Evolutionary conservation across 805 yeast species (phyloP).

Genomic region (Deakozyma indianensis): DNA sequence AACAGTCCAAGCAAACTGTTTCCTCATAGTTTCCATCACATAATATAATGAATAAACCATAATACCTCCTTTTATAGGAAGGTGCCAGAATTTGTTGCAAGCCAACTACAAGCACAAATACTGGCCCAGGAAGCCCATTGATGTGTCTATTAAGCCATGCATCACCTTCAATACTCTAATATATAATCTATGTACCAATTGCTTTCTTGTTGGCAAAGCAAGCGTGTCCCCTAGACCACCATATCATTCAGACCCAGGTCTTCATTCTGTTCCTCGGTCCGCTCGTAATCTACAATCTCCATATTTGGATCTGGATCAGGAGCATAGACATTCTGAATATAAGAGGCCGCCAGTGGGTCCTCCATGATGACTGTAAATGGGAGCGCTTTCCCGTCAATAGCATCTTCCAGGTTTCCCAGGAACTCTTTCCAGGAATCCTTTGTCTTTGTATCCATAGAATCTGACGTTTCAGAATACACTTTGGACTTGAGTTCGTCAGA

Average conservation of each 20-base stretch:
- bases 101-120: too few relatives aligned
- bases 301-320: constrained; percentile 97
- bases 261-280: constrained; percentile 82
- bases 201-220: too few relatives aligned
- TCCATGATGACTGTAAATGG: constrained; percentile 73
- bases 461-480: constrained; percentile 76
- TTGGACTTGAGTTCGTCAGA: constrained; percentile 75
- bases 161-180: too few relatives aligned
- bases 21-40: too few relatives aligned
- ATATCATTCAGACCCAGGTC: constrained; percentile 60
- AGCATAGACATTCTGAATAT: constrained; percentile 95
- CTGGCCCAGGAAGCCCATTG: too few relatives aligned
- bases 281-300: constrained; percentile 78
- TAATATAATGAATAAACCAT: too few relatives aligned
- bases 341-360: constrained; percentile 91
- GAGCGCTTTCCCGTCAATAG: constrained; percentile 63
- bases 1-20: too few relatives aligned
- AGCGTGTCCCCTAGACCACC: constrained; percentile 20
- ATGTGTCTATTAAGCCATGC: too few relatives aligned
- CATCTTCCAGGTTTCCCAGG: constrained; percentile 59
- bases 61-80: too few relatives aligned
- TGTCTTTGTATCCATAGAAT: constrained; percentile 73
- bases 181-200: too few relatives aligned
- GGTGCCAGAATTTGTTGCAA: too few relatives aligned
- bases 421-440: constrained; percentile 73